Percentiles rank a stretch among this genome's conserved stretches.
phyloP scores from a whole-genome alignment of 805 yeast species.

The Monosporozyma aquatica region DNA sequence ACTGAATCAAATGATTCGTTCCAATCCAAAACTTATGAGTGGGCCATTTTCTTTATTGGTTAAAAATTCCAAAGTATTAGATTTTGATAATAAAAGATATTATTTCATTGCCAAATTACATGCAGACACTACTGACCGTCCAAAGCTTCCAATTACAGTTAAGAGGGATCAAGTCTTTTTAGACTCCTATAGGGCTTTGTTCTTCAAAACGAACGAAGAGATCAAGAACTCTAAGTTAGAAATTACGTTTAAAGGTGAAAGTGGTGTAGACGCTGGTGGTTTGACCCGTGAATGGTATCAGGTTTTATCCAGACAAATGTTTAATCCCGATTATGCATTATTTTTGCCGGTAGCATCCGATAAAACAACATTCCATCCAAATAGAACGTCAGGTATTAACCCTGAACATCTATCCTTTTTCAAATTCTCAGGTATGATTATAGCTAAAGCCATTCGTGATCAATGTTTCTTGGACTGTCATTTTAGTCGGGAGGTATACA shows the following conservation, averaged over 20 bases:
- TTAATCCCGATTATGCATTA: conserved; percentile 89
- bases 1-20: conserved; percentile 82
- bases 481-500: conserved; percentile 91
- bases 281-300: conserved; percentile 97
- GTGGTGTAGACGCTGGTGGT: conserved; percentile 98
- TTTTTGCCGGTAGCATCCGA: conserved; percentile 89
- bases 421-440: conserved; percentile 86
- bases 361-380: conserved; percentile 90
- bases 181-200: conserved; percentile 78
- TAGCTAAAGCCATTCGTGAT: conserved; percentile 91
- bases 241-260: conserved; percentile 82
- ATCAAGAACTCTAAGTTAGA: conserved; percentile 65
- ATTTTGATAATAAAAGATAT: conserved; percentile 86
- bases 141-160: conserved; percentile 54
- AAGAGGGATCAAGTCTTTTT: conserved; percentile 85
- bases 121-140: conserved; percentile 33
- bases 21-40: conserved; percentile 86
- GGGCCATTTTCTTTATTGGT: conserved; percentile 91
- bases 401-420: conserved; percentile 90
- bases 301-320: conserved; percentile 86
- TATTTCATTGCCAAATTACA: conserved; percentile 74
- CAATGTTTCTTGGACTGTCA: conserved; percentile 84
- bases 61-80: conserved; percentile 78
- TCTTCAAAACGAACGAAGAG: conserved; percentile 68
- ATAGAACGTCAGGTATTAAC: conserved; percentile 81